A percentile compares a stretch with the other conserved stretches of the same genome.
Conservation (phyloP, 1,284 basidiomycete species). For the Phellopilus nigrolimitatus region DNA sequence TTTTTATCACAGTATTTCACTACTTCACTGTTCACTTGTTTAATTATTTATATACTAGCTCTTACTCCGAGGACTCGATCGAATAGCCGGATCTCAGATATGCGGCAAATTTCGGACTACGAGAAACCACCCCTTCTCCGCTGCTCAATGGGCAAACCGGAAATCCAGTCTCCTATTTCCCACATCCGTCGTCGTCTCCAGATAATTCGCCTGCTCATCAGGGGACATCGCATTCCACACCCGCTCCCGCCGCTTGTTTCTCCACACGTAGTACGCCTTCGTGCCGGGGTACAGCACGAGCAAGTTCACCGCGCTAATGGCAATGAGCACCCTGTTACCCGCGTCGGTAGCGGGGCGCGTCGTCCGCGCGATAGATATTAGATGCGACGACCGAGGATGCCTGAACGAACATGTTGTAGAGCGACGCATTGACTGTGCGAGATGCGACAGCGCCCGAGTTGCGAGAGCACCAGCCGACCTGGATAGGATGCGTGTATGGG, state of each 20-base stretch:
- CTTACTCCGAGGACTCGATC: too few species aligned
- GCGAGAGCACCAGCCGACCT: conserved; percentile 52
- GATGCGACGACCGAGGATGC: conserved; percentile 39
- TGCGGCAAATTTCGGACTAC: too few species aligned
- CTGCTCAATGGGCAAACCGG: conserved; percentile 38
- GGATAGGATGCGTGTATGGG: conserved; percentile 35
- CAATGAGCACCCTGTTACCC: conserved; percentile 45
- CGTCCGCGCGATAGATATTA: conserved; percentile 48
- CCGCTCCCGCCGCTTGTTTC: conserved; percentile 42
- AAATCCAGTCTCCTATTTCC: conserved; percentile 41
- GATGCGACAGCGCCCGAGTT: conserved; percentile 52
- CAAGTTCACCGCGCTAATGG: conserved; percentile 43
- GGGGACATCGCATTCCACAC: conserved; percentile 49
- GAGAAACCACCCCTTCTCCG: background rate
- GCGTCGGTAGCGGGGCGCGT: conserved; percentile 46
- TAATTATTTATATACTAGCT: too few species aligned
- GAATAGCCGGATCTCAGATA: too few species aligned
- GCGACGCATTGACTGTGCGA: conserved; percentile 48
- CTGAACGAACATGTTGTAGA: conserved; percentile 57
- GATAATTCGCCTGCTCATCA: conserved; percentile 40
- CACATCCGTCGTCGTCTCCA: conserved; percentile 38
- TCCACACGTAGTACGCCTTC: conserved; percentile 48
- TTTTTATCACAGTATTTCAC: too few species aligned
- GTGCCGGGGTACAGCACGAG: conserved; percentile 45
- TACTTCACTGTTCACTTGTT: too few species aligned